Evolutionary conservation across 768 basidiomycete species (phyloP).

Genomic region (Boletus bicolor): DNA sequence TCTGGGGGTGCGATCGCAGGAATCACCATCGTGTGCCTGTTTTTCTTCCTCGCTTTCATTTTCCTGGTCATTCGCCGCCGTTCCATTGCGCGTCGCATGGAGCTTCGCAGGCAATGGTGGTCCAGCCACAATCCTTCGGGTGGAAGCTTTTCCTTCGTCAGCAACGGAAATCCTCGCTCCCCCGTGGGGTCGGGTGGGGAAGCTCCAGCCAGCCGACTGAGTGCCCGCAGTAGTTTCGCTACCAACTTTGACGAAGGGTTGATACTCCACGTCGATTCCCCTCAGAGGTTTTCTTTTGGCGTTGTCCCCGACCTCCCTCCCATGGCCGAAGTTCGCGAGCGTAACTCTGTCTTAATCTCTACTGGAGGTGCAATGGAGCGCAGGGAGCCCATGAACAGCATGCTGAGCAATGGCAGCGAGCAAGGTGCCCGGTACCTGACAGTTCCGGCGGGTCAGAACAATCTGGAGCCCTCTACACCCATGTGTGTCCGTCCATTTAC

Average conservation of each 20-base stretch:
- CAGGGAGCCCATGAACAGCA: constrained; percentile 40
- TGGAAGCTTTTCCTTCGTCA: constrained; percentile 4
- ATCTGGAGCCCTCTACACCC: constrained; percentile 37
- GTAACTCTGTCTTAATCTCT: constrained; percentile 21
- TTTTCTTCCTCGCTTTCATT: constrained; percentile 34
- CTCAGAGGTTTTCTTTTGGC: constrained; percentile 7
- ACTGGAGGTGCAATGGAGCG: constrained; percentile 27
- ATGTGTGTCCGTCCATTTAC: constrained; percentile 68
- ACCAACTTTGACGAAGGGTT: constrained; percentile 53
- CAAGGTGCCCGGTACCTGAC: constrained; percentile 40
- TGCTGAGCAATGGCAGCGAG: constrained; percentile 36
- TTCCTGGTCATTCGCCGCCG: constrained; percentile 48
- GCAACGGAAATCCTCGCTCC: constrained; percentile 9
- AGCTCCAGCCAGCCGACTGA: constrained; percentile 24
- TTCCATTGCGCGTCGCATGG: constrained; percentile 38
- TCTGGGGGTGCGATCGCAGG: constrained; percentile 49
- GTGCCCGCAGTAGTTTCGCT: constrained; percentile 59
- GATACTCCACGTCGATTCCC: constrained; percentile 22
- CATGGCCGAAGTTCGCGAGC: constrained; percentile 52
- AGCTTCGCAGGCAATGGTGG: constrained; percentile 48
- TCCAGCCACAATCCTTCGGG: constrained; percentile 23
- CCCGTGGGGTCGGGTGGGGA: constrained; percentile 15
- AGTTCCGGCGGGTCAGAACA: constrained; percentile 22
- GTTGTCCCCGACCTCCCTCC: constrained; percentile 44
- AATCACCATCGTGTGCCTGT: constrained; percentile 33